Evolutionary conservation across 2,329 filamentous ascomycete species (phyloP), one percentile per base, ranked within the genome.

Genomic region (Pezicula radicicola): DNA sequence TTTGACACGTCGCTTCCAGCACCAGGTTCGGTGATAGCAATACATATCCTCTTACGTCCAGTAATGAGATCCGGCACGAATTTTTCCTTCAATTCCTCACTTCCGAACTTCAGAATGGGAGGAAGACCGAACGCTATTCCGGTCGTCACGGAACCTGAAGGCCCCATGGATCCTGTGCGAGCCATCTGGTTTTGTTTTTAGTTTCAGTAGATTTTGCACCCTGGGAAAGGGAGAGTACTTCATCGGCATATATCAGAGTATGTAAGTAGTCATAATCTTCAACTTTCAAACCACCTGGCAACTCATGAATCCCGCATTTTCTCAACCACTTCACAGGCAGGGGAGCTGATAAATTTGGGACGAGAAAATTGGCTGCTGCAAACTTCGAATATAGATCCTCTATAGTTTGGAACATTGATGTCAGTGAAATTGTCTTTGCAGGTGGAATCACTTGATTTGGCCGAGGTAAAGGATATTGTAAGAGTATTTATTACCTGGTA

Each of bases 21-120:
- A 48, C 82, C 83, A 0, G 88, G 88, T 65, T 92, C 88, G 0
- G 88, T 92, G 60, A 92, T 90, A 9, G 88, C 88, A 58, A 92
- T 90, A 62, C 88, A 91, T 13, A 76, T 76, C 40, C 87, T 75
- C 69, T 84, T 89, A 63, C 76, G 78, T 6, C 85, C 85, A 0
- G 77, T 79, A 12, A 91, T 72, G 1, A 91, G 73, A 47, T 88
- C 85, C 0, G 87, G 87, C 7, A 91, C 71, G 57, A 87, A 84
- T 9, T 77, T 74, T 57, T 85, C 81, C 67, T 89, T 84, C 25
- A 91, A 70, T 58, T 79, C 66, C 49, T 70, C 67, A 61, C 72
- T 80, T 9, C 83, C 87, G 63, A 85, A 91, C 63, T 89, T 88
- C 61, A 89, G 66, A 44, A 91, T 77, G 0, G 87, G 85, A 0